Base-by-base conservation (phyloP, 1,284 basidiomycete species). In the Moesziomyces parantarcticus region DNA sequence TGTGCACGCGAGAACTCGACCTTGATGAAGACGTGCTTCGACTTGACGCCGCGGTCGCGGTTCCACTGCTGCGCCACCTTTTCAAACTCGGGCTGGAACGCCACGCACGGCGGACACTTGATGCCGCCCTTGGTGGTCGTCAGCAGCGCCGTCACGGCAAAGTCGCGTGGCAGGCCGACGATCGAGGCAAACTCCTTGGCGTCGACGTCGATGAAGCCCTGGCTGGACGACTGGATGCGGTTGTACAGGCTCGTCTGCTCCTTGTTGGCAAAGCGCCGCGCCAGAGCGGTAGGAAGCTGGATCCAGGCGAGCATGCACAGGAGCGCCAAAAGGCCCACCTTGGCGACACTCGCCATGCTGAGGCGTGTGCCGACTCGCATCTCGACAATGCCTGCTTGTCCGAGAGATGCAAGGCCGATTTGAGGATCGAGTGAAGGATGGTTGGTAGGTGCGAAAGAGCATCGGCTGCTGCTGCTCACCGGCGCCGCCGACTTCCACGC, bases 51-150 rank as follows among this genome's bases (percentile, higher is more conserved):
- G 26, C 57, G 53, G 44, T 66, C 55, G 23, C 59, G 69, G 34
- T 58, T 65, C 70, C 76, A 79, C 36, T 68, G 64, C n/a, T 51
- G 50, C 18, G 79, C 63, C 7, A 79, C 25, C 14, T 48, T 60
- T 11, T 79, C 73, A 45, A 78, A 80, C 39, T 75, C 65, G 18
- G 79, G 79, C 44, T 76, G 74, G 57, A 79, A 80, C 6, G 47
- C 48, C 7, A 56, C 40, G 49, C 79, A 80, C 2, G 79, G 79
- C 9, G 50, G 60, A 53, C 79, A 80, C 45, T 75, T 72, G 52
- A 80, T 69, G 11, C 26, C 29, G 21, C 64, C 59, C 3, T 58
- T 50, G 13, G 71, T 72, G 20, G 77, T 65, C 23, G 77, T 80
- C 22, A 80, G 67, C 3, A 80, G 68, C 0, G 72, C 60, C 26